phyloP scores from a whole-genome alignment of 1,139 yeast genomes.

The Tardiomyces depauwii region DNA sequence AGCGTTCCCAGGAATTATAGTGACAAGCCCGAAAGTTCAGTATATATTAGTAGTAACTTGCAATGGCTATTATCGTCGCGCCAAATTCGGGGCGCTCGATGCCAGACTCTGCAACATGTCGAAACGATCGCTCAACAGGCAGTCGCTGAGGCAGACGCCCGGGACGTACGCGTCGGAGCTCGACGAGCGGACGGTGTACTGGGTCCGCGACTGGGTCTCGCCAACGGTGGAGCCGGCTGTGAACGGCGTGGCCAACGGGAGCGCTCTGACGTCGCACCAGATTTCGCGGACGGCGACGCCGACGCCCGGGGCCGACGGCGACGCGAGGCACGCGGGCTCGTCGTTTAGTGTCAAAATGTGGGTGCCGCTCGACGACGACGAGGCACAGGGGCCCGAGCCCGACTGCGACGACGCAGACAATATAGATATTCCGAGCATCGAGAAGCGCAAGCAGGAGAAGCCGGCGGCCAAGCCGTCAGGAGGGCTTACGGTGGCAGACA shows the following conservation, averaged over 20 bases:
- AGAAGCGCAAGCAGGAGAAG: slow-evolving; percentile 6
- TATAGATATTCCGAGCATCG: slow-evolving; percentile 22
- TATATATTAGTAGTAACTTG: too few relatives aligned
- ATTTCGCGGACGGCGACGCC: slow-evolving; percentile 11
- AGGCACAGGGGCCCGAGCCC: slow-evolving; percentile 16
- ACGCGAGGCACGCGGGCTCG: slow-evolving; percentile 16
- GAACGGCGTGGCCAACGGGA: background rate
- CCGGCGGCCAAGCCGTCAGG: slow-evolving; percentile 8
- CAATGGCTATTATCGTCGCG: too few relatives aligned
- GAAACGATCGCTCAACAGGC: slow-evolving; percentile 14
- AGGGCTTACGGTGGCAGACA: slow-evolving; percentile 44
- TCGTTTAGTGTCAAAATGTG: slow-evolving; percentile 35
- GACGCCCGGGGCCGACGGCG: slow-evolving; percentile 21
- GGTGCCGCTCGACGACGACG: slow-evolving; percentile 25
- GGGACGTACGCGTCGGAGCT: slow-evolving; percentile 15
- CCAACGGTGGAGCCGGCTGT: slow-evolving; percentile 10
- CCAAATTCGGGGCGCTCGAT: too few relatives aligned
- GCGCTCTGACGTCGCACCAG: background rate
- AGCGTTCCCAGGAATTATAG: too few relatives aligned
- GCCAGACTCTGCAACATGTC: background rate
- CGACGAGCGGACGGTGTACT: slow-evolving; percentile 18
- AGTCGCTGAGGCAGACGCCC: slow-evolving; percentile 12
- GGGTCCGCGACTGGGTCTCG: slow-evolving; percentile 21
- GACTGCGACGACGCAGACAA: slow-evolving; percentile 34
- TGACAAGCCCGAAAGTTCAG: too few relatives aligned